These are phyloP conservation scores for Coprinopsis strossmayeri DNA, from an alignment of 768 basidiomycete genomes.

Conservation along the genomic window DNA sequence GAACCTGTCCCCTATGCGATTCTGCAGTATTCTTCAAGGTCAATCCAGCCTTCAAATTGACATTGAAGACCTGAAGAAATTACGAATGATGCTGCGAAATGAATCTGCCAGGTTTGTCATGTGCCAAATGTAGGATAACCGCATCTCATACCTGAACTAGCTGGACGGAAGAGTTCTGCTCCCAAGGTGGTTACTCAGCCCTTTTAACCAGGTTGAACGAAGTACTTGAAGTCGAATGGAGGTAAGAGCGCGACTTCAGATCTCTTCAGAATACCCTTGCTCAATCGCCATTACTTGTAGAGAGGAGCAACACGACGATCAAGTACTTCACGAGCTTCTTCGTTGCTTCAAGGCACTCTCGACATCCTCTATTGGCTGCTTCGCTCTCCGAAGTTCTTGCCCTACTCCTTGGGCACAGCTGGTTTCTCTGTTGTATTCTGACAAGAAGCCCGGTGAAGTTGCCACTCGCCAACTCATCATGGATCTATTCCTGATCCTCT, in stretches of 20 bases:
- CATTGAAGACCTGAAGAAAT: slow-evolving; percentile 81
- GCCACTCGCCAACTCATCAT: slow-evolving; percentile 84
- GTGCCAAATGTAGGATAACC: background rate
- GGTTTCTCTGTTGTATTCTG: slow-evolving; percentile 82
- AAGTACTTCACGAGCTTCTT: slow-evolving; percentile 85
- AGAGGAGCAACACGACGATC: slow-evolving; percentile 97
- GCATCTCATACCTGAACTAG: slow-evolving; percentile 28
- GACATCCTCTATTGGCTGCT: slow-evolving; percentile 84
- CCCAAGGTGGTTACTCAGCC: slow-evolving; percentile 78
- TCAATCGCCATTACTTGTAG: slow-evolving; percentile 33
- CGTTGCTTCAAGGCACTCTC: slow-evolving; percentile 92
- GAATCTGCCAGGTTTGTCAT: slow-evolving; percentile 73
- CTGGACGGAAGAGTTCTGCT: slow-evolving; percentile 87
- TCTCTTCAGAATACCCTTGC: background rate
- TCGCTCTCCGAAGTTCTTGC: slow-evolving; percentile 82
- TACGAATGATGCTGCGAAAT: slow-evolving; percentile 81
- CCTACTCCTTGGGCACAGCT: slow-evolving; percentile 87
- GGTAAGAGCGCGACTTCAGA: slow-evolving; percentile 43
- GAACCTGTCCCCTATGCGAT: slow-evolving; percentile 55
- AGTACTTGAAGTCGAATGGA: slow-evolving; percentile 93
- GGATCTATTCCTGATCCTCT: slow-evolving; percentile 80
- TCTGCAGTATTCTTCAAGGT: slow-evolving; percentile 60
- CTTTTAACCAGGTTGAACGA: slow-evolving; percentile 83
- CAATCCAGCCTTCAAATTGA: slow-evolving; percentile 74
- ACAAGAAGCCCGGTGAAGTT: slow-evolving; percentile 97